Conservation (phyloP, 495 filamentous ascomycete genomes). For the Neurospora cerealis region DNA sequence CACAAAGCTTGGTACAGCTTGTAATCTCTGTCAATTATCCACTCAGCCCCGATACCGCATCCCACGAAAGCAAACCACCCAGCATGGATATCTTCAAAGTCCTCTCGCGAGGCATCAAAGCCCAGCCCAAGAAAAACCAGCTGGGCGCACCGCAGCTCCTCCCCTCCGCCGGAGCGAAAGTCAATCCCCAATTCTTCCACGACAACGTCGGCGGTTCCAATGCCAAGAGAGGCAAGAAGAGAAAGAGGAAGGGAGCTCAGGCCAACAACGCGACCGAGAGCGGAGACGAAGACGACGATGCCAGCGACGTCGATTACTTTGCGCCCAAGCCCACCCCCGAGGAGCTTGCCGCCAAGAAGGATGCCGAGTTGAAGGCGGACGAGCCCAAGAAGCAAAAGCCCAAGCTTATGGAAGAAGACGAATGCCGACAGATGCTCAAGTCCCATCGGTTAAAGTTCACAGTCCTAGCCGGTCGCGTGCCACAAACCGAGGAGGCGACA, state of each 20-base stretch:
- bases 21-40: neutral
- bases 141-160: slow-evolving; percentile 23
- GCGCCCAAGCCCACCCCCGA: slow-evolving; percentile 22
- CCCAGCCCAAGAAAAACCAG: slow-evolving; percentile 20
- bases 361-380: slow-evolving; percentile 3
- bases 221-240: slow-evolving; percentile 32
- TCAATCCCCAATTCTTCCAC: slow-evolving; percentile 43
- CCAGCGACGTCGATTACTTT: slow-evolving; percentile 40
- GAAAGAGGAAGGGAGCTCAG: slow-evolving; percentile 32
- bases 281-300: slow-evolving; percentile 21
- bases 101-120: slow-evolving; percentile 53
- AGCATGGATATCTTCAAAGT: slow-evolving; percentile 58
- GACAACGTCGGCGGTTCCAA: slow-evolving; percentile 21
- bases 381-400: slow-evolving; percentile 18
- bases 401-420: slow-evolving; percentile 45
- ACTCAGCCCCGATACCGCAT: neutral
- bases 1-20: neutral
- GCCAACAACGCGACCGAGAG: slow-evolving; percentile 13
- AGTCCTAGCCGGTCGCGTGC: slow-evolving; percentile 39
- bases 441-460: slow-evolving; percentile 84
- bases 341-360: slow-evolving; percentile 4
- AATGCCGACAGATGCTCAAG: slow-evolving; percentile 64
- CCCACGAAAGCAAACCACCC: neutral
- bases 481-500: slow-evolving; percentile 16
- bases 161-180: slow-evolving; percentile 39